These are phyloP conservation scores for Closterium sp. DNA, from an alignment of 139 green algal genomes.

Conservation along the genomic window DNA sequence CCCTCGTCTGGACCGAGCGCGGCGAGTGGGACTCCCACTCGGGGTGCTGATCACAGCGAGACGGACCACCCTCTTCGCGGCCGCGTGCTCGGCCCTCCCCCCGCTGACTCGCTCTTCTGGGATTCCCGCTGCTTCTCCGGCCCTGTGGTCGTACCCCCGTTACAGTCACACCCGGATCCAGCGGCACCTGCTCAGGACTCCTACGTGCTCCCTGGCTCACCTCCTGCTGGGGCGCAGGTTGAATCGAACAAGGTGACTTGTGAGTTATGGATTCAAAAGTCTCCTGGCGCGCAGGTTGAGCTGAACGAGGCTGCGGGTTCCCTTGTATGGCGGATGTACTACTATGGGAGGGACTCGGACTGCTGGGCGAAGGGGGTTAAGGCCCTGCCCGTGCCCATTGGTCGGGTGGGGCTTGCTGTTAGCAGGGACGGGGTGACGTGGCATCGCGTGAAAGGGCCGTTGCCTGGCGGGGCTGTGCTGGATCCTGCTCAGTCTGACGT, in stretches of 20 bases:
- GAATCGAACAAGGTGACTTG: not conserved
- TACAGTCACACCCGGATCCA: not conserved
- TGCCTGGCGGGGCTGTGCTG: conserved; percentile 13
- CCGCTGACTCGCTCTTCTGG: not conserved
- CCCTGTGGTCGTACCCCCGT: conserved; percentile 3
- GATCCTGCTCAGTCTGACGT: conserved; percentile 18
- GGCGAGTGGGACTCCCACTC: too few species aligned
- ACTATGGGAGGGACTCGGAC: conserved; percentile 22
- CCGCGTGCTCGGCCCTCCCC: not conserved
- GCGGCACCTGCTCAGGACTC: not conserved
- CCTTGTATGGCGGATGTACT: conserved; percentile 31
- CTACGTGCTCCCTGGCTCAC: not conserved
- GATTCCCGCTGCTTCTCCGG: conserved; percentile 26
- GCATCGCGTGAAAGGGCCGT: conserved; percentile 11
- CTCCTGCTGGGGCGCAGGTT: not conserved
- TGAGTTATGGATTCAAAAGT: too few species aligned
- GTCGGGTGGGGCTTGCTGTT: conserved; percentile 20
- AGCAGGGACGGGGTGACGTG: conserved; percentile 24
- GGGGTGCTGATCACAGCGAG: not conserved
- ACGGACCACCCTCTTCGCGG: not conserved
- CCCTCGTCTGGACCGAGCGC: not conserved
- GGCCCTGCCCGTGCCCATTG: conserved; percentile 4
- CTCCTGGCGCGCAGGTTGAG: not conserved
- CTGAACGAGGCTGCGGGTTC: not conserved
- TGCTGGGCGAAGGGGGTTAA: conserved; percentile 17